Base-by-base conservation (phyloP, 2,329 filamentous ascomycete species). In the Sporothrix variecibatus region DNA sequence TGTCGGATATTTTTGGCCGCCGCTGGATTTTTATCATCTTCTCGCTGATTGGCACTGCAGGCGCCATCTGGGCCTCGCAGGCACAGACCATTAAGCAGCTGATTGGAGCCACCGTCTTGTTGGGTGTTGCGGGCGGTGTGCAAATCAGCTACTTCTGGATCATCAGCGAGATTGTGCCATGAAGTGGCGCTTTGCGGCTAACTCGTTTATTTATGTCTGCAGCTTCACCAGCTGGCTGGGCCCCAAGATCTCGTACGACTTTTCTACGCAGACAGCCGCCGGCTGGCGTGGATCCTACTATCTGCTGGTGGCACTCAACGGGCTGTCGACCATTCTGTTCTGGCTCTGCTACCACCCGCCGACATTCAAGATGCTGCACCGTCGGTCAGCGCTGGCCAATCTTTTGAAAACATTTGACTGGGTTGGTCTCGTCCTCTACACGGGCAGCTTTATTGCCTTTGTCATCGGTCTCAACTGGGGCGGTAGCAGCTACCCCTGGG, bases 321-420 rank as follows among this genome's bases (percentile, higher is more conserved):
- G 26, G 28, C 28, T 58, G 8, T 46, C 60, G 1, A 58, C 64
- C 11, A 6, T 73, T 8, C 20, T 72, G 72, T 78, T 78, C 31
- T 49, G 43, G 15, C 20, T 73, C 7, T 73, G 49, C 64, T 73
- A 73, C 64, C 38, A 69, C 38, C 64, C 72, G 12, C 72, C 72
- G 2, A 73, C 64, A 8, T 73, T 73, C n/a, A 9, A 26, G 7
- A 46, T 46, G 49, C 69, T 60, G 72, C 64, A 73, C 34, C 34
- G 12, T 12, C 15, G 3, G 20, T 17, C 20, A 2, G 12, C 15
- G 7, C 20, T 31, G 20, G 51, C 38, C 2, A n/a, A 70, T 20
- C n/a, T 69, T 3, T 9, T 69, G 9, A 46, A 28, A 15, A 28
- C 69, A 6, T 70, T 73, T 34, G 72, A 73, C 72, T 73, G 58